These are phyloP conservation scores for Leptosphaerulina australis DNA, from an alignment of 2,329 filamentous ascomycete genomes.

Conservation along the genomic window DNA sequence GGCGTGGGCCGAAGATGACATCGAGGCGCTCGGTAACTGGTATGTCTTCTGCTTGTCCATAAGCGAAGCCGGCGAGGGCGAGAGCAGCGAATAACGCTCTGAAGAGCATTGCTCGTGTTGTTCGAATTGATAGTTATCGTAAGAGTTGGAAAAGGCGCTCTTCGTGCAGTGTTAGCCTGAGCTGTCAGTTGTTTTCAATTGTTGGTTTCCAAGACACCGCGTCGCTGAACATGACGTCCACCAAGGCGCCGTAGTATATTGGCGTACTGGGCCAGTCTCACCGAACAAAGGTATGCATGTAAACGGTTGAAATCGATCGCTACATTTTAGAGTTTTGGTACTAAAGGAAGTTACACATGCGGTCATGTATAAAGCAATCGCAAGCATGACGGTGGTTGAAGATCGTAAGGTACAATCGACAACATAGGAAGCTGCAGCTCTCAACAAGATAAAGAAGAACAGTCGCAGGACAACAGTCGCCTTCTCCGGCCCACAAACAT, in stretches of 20 bases:
- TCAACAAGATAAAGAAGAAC: not conserved
- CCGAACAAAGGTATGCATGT: not conserved
- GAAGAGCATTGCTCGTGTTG: not conserved
- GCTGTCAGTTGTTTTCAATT: not conserved
- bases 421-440: not conserved
- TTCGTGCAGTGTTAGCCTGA: not conserved
- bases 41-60: slow-evolving; percentile 2
- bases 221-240: slow-evolving; percentile 2
- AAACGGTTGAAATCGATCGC: not conserved
- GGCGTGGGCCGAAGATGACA: slow-evolving; percentile 19
- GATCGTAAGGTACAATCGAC: slow-evolving; percentile 1
- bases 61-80: not conserved
- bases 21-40: slow-evolving; percentile 7
- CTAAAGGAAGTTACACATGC: too few relatives aligned
- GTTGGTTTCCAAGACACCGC: not conserved
- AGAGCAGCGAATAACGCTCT: not conserved
- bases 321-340: not conserved
- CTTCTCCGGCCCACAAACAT: not conserved
- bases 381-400: not conserved
- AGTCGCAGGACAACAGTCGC: not conserved
- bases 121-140: too few relatives aligned
- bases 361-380: not conserved
- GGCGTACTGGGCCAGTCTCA: slow-evolving; percentile 1
- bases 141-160: too few relatives aligned
- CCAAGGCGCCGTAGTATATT: slow-evolving; percentile 10